Conservation (phyloP, 2,329 filamentous ascomycete genomes). For the Hirsutella minnesotensis region DNA sequence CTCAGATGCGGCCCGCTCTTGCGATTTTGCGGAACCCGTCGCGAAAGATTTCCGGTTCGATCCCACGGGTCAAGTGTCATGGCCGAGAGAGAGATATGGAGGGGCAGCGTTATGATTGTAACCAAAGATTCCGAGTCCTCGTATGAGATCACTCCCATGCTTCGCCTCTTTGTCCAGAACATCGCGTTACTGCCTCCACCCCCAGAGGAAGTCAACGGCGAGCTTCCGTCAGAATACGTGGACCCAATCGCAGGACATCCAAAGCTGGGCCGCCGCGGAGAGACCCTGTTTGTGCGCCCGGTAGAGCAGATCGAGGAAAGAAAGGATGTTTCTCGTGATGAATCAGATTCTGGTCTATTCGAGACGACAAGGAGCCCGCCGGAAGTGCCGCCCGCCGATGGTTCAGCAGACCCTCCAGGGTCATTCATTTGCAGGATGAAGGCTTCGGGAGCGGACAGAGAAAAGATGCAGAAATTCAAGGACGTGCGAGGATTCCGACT, state of each 20-base stretch:
- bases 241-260: slow-evolving; percentile 82
- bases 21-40: slow-evolving; percentile 75
- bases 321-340: slow-evolving; percentile 65
- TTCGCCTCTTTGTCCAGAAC: slow-evolving; percentile 79
- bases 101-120: slow-evolving; percentile 91
- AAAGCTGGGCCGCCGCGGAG: slow-evolving; percentile 73
- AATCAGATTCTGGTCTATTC: slow-evolving; percentile 75
- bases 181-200: slow-evolving; percentile 73
- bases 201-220: slow-evolving; percentile 51
- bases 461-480: slow-evolving; percentile 68
- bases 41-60: slow-evolving; percentile 36
- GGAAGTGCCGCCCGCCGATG: slow-evolving; percentile 29
- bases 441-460: slow-evolving; percentile 55
- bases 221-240: slow-evolving; percentile 69
- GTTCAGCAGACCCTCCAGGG: slow-evolving; percentile 34
- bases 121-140: slow-evolving; percentile 75
- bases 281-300: slow-evolving; percentile 78
- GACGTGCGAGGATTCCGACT: slow-evolving; percentile 75
- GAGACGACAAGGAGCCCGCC: slow-evolving; percentile 50
- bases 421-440: slow-evolving; percentile 43
- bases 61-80: slow-evolving; percentile 9
- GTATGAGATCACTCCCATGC: slow-evolving; percentile 64
- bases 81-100: slow-evolving; percentile 68
- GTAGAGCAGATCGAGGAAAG: slow-evolving; percentile 75
- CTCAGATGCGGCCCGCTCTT: slow-evolving; percentile 85